Evolutionary conservation across 768 basidiomycete genomes (phyloP).

Genomic region (Russula virescens): DNA sequence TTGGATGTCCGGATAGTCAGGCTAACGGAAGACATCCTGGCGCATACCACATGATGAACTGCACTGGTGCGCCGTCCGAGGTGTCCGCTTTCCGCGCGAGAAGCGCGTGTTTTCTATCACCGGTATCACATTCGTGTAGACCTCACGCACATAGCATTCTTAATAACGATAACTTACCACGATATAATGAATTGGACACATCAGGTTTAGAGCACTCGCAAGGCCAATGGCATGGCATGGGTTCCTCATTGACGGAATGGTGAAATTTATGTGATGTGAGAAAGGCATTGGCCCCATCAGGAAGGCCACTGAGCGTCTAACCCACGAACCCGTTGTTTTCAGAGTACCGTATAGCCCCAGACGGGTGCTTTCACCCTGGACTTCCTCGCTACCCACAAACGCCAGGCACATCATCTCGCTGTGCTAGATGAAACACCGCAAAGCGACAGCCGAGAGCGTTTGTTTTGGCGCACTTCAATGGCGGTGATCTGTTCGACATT

Average conservation of each 20-base stretch:
- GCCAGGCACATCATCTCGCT: not conserved
- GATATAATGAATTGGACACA: not conserved
- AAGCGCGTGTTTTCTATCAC: not conserved
- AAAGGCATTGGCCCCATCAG: not conserved
- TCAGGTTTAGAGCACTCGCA: not conserved
- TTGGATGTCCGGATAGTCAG: constrained; percentile 21
- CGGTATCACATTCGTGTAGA: not conserved
- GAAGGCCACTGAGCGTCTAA: too few relatives aligned
- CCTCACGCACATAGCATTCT: not conserved
- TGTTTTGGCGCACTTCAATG: too few relatives aligned
- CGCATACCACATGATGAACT: not conserved
- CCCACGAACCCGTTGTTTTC: too few relatives aligned
- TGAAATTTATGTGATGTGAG: not conserved
- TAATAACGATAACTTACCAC: too few relatives aligned
- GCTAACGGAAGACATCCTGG: constrained; percentile 14
- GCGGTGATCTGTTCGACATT: too few relatives aligned
- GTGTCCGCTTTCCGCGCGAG: not conserved
- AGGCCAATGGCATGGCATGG: not conserved
- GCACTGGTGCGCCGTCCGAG: not conserved
- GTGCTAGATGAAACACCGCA: not conserved
- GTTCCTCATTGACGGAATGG: not conserved
- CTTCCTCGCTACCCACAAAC: too few relatives aligned
- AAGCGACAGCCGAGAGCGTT: too few relatives aligned
- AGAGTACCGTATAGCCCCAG: too few relatives aligned
- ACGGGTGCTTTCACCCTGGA: too few relatives aligned